Percentiles rank a stretch among this genome's conserved stretches.
Conservation (phyloP, 148 eudicot genomes). For the Camellia japonica region DNA sequence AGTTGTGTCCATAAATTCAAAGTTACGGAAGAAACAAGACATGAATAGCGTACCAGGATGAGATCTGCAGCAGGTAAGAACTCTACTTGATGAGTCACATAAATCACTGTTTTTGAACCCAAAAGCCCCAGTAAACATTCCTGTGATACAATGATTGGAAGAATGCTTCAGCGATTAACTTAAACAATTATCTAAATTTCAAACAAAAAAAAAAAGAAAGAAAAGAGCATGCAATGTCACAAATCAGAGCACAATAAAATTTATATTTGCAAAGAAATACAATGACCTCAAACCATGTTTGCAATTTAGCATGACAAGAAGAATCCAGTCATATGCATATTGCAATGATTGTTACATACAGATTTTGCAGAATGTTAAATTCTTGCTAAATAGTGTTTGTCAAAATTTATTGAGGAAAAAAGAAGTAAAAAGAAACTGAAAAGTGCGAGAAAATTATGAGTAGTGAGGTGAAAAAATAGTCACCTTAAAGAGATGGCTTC, state of each 20-base stretch:
- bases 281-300: background rate
- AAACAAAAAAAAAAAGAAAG: background rate
- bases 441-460: background rate
- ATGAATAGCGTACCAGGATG: slow-evolving; percentile 44
- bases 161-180: background rate
- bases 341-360: too few species aligned
- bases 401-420: background rate
- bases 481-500: slow-evolving; percentile 60
- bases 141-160: slow-evolving; percentile 24
- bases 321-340: background rate
- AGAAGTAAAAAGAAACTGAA: background rate
- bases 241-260: background rate
- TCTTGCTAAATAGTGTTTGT: too few species aligned
- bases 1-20: background rate
- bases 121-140: slow-evolving; percentile 49
- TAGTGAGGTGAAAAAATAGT: slow-evolving; percentile 12
- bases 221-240: background rate
- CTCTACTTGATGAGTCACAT: slow-evolving; percentile 66
- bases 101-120: slow-evolving; percentile 48
- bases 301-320: background rate
- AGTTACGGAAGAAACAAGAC: background rate
- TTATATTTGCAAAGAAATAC: background rate
- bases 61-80: slow-evolving; percentile 62
- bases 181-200: background rate
- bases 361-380: too few species aligned